Conservation (phyloP, 2,329 filamentous ascomycete genomes). For the Ophiostoma angusticollis region DNA sequence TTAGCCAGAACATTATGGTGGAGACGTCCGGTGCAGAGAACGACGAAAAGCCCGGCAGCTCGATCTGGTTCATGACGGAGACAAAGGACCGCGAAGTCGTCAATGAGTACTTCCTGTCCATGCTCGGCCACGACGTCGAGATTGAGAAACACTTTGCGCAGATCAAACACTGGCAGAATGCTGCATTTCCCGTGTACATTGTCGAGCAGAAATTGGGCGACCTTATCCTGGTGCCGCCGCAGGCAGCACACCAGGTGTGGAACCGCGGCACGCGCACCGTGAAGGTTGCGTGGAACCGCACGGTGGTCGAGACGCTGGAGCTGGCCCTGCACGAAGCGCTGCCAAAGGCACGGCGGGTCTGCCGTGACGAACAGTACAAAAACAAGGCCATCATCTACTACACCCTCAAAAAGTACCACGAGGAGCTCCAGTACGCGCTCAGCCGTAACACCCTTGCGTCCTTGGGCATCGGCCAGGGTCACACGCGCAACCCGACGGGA, state of each 20-base stretch:
- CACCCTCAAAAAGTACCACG: conserved; percentile 66
- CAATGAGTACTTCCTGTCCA: conserved; percentile 85
- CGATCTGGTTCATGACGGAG: conserved; percentile 98
- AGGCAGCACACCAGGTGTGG: conserved; percentile 96
- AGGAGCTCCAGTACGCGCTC: conserved; percentile 45
- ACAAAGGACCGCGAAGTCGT: conserved; percentile 83
- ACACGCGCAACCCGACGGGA: conserved; percentile 26
- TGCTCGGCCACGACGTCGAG: conserved; percentile 90
- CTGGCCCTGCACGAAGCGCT: conserved; percentile 77
- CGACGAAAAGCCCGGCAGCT: conserved; percentile 73
- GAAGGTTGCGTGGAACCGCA: conserved; percentile 97
- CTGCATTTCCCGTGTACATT: conserved; percentile 83
- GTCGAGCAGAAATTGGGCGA: conserved; percentile 86
- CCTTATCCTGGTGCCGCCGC: conserved; percentile 82
- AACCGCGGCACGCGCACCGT: conserved; percentile 91
- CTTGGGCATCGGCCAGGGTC: conserved; percentile 33
- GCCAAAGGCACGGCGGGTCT: conserved; percentile 79
- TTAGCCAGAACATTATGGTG: conserved; percentile 98
- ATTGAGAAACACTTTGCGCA: conserved; percentile 96
- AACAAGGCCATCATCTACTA: conserved; percentile 94
- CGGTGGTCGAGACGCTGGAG: conserved; percentile 80
- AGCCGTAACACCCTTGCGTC: conserved; percentile 29
- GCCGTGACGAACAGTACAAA: conserved; percentile 96
- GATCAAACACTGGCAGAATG: conserved; percentile 88
- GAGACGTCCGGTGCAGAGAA: conserved; percentile 64